Conservation (phyloP, 2,329 filamentous ascomycete species). For the Bertia moriformis region DNA sequence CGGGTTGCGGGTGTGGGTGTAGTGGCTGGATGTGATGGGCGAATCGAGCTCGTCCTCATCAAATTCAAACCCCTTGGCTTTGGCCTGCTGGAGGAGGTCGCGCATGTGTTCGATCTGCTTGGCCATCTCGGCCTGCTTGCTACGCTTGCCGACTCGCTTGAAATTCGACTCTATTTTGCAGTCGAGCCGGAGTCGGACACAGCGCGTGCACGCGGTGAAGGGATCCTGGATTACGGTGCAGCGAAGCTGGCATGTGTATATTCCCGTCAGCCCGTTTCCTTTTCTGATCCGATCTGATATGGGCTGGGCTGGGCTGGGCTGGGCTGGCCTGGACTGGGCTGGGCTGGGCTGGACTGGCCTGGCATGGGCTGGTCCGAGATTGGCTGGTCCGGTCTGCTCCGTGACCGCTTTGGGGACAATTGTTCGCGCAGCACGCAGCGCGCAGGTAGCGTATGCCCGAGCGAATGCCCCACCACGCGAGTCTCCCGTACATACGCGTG, state of each 20-base stretch:
- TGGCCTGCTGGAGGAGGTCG: conserved; percentile 43
- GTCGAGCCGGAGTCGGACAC: conserved; percentile 63
- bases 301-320: background rate
- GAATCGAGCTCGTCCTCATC: conserved; percentile 42
- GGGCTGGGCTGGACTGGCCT: too few species aligned
- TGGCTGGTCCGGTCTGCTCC: too few species aligned
- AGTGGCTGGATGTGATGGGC: conserved; percentile 40
- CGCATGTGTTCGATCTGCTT: conserved; percentile 62
- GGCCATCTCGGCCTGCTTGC: conserved; percentile 75
- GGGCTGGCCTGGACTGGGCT: background rate
- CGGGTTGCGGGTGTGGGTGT: conserved; percentile 44
- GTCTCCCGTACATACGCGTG: too few species aligned
- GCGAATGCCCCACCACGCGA: too few species aligned
- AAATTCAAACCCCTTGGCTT: conserved; percentile 38
- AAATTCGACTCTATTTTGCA: conserved; percentile 83
- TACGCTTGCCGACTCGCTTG: conserved; percentile 70
- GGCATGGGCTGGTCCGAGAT: too few species aligned
- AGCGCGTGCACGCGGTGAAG: conserved; percentile 64
- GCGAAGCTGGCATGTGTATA: conserved; percentile 38
- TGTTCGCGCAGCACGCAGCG: too few species aligned
- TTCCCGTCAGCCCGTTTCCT: conserved; percentile 7
- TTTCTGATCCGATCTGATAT: conserved; percentile 1
- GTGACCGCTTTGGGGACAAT: too few species aligned
- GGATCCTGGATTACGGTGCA: conserved; percentile 75
- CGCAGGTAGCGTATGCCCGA: too few species aligned